Evolutionary conservation across 163 green algal species (phyloP).

Genomic region (Chlamydomonas reinhardtii): DNA sequence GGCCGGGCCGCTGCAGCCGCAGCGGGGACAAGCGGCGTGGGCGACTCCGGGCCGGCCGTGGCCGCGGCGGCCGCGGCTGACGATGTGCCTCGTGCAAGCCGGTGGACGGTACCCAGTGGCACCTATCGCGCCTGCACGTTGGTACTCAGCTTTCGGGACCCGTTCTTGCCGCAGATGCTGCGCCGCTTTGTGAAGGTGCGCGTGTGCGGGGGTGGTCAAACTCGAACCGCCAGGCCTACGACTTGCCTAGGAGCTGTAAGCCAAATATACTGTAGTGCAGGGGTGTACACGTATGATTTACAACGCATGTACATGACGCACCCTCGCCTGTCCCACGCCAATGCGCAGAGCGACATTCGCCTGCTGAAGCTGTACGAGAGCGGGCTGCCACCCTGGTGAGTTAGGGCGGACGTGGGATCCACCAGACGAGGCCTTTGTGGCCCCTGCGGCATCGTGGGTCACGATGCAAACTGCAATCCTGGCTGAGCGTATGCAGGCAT

Average conservation of each 20-base stretch:
- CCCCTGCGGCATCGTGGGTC: too few species aligned
- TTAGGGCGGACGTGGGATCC: too few species aligned
- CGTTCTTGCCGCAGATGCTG: slow-evolving; percentile 60
- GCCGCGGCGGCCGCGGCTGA: background rate
- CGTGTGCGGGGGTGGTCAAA: background rate
- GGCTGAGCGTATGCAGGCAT: too few species aligned
- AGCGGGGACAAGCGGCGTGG: background rate
- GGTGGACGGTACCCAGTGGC: slow-evolving; percentile 52
- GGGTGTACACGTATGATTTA: too few species aligned
- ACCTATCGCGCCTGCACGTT: slow-evolving; percentile 67
- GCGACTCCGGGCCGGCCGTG: background rate
- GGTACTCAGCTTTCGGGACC: slow-evolving; percentile 69
- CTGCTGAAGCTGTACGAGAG: slow-evolving; percentile 88
- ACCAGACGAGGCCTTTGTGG: too few species aligned
- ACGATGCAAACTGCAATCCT: too few species aligned
- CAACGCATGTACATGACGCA: too few species aligned
- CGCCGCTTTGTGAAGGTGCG: slow-evolving; percentile 64
- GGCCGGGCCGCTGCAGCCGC: too few species aligned
- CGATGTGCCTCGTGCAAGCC: slow-evolving; percentile 33
- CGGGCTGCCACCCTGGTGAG: slow-evolving; percentile 75
- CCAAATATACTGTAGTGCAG: too few species aligned
- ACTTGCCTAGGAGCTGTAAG: too few species aligned
- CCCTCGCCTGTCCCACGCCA: background rate
- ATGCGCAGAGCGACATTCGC: slow-evolving; percentile 74
- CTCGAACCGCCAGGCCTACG: too few species aligned